Conservation (phyloP, 306 rosid genomes). For the Betula pendula region DNA sequence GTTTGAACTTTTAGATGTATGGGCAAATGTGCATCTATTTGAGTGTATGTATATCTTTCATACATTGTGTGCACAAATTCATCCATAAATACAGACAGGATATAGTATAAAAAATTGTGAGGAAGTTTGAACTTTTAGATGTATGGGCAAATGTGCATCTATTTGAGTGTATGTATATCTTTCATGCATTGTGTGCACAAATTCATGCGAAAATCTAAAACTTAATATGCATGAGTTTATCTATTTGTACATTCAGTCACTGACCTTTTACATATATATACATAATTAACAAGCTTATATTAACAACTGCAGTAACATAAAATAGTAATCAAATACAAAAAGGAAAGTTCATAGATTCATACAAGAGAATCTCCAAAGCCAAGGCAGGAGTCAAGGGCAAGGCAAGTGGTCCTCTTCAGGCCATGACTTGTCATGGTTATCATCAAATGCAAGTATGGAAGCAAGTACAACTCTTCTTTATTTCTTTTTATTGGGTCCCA, state of each 20-base stretch:
- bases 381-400: conserved; percentile 45
- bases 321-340: conserved; percentile 25
- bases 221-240: conserved; percentile 22
- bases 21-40: not conserved
- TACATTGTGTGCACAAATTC: conserved; percentile 9
- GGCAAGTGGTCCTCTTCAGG: conserved; percentile 41
- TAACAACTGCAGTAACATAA: conserved; percentile 8
- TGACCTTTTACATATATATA: conserved; percentile 17
- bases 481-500: conserved; percentile 36
- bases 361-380: conserved; percentile 41
- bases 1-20: not conserved
- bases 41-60: not conserved
- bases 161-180: not conserved
- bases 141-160: not conserved
- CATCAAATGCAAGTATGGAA: conserved; percentile 41
- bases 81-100: not conserved
- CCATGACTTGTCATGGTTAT: conserved; percentile 31
- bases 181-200: conserved; percentile 8
- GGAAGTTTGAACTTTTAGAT: not conserved
- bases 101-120: not conserved
- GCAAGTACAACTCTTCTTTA: conserved; percentile 51
- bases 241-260: conserved; percentile 13
- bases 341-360: conserved; percentile 36
- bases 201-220: conserved; percentile 10
- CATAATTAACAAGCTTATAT: conserved; percentile 37